Evolutionary conservation across 73 alveolate species (phyloP).

Genomic region (Paramecium tetraurelia): DNA sequence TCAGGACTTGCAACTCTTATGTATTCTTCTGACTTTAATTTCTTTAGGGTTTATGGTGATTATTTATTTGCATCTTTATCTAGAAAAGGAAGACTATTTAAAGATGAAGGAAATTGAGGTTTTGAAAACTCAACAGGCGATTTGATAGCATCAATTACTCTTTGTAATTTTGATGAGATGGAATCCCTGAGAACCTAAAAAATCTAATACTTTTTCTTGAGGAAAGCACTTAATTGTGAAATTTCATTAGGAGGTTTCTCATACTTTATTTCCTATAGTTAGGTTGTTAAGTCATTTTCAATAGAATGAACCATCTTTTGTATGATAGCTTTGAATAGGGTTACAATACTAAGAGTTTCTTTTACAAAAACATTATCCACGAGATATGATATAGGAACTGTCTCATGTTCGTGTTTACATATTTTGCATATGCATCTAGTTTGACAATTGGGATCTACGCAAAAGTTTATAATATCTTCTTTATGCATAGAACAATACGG

Average conservation of each 20-base stretch:
- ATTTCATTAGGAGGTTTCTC: not conserved
- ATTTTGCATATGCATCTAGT: not conserved
- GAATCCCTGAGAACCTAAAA: not conserved
- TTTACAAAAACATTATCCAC: not conserved
- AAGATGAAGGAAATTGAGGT: not conserved
- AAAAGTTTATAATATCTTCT: not conserved
- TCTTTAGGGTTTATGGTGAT: not conserved
- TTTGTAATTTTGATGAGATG: not conserved
- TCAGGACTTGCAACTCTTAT: not conserved
- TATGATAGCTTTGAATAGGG: not conserved
- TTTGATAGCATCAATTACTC: not conserved
- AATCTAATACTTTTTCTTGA: not conserved
- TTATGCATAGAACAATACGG: not conserved
- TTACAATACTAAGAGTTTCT: not conserved
- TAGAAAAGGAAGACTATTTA: not conserved
- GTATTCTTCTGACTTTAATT: not conserved
- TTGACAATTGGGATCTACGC: not conserved
- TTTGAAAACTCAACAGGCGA: not conserved
- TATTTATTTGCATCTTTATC: not conserved
- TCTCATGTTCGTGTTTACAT: not conserved
- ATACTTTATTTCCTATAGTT: not conserved
- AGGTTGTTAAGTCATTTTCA: not conserved
- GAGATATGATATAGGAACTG: not conserved
- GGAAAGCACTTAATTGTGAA: not conserved
- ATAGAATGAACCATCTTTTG: not conserved